These are phyloP conservation scores for Pyrenochaeta sp. DNA, from an alignment of 2,329 filamentous ascomycete genomes.

Conservation along the genomic window DNA sequence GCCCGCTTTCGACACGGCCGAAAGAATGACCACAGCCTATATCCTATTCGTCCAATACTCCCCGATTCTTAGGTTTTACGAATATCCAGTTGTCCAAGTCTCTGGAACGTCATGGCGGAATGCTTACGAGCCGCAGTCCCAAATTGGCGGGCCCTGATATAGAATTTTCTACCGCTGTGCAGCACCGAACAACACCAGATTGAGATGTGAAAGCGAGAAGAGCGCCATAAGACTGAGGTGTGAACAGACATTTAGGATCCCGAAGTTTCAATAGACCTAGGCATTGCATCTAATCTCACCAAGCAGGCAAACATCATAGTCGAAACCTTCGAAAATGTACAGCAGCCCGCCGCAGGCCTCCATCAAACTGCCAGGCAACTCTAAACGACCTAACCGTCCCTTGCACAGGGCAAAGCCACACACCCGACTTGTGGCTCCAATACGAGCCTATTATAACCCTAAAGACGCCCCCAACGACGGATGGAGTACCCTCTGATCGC, in stretches of 20 bases:
- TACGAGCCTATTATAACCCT: slow-evolving; percentile 22
- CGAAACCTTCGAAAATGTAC: slow-evolving; percentile 13
- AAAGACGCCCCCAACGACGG: slow-evolving; percentile 12
- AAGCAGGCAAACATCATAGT: slow-evolving; percentile 4
- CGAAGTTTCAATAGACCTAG: slow-evolving; percentile 3
- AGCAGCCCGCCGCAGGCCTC: slow-evolving; percentile 3
- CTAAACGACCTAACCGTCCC: not conserved
- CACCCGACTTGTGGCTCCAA: slow-evolving; percentile 19
- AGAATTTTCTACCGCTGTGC: slow-evolving; percentile 14
- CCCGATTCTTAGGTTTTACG: slow-evolving; percentile 12
- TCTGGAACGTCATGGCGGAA: slow-evolving; percentile 6
- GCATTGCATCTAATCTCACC: not conserved
- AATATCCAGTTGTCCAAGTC: not conserved
- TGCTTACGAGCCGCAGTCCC: slow-evolving; percentile 23
- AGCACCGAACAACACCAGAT: slow-evolving; percentile 10
- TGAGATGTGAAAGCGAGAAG: slow-evolving; percentile 27
- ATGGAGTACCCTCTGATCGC: slow-evolving; percentile 9
- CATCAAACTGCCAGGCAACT: slow-evolving; percentile 4
- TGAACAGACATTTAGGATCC: slow-evolving; percentile 1
- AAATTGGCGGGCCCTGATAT: slow-evolving; percentile 16
- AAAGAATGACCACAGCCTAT: slow-evolving; percentile 11
- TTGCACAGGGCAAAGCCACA: slow-evolving; percentile 11
- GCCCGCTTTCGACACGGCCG: slow-evolving; percentile 10
- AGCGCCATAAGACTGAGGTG: slow-evolving; percentile 11
- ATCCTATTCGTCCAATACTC: slow-evolving; percentile 20